Conservation (phyloP, 225 moss, liverwort and hornwort genomes). For the Pseudoscleropodium purum region DNA sequence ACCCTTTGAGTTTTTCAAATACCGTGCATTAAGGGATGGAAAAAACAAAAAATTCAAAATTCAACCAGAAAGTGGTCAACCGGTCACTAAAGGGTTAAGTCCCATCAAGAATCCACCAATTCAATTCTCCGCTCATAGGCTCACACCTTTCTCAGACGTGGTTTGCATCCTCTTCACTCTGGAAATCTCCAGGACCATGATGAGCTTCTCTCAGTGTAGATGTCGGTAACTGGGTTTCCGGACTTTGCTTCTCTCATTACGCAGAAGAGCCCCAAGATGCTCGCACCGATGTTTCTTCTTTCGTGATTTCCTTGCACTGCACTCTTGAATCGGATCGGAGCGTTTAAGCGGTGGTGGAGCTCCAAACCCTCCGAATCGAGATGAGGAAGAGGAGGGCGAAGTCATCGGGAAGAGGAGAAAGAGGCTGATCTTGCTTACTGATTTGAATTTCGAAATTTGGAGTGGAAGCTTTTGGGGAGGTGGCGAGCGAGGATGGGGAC, state of each 20-base stretch:
- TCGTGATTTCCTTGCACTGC: not conserved
- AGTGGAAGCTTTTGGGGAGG: not conserved
- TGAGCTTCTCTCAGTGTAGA: not conserved
- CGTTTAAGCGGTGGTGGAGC: not conserved
- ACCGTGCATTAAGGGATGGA: too few species aligned
- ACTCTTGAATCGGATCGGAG: not conserved
- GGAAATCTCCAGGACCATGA: too few species aligned
- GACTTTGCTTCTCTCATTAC: not conserved
- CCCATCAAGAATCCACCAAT: not conserved
- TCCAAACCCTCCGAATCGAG: not conserved
- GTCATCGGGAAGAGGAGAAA: not conserved
- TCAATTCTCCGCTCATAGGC: not conserved
- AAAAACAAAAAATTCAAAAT: too few species aligned
- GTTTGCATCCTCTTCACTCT: not conserved
- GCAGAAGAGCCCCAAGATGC: not conserved
- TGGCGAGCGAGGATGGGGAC: conserved; percentile 54
- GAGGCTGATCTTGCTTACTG: not conserved
- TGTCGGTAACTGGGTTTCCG: not conserved
- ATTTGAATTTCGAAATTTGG: not conserved
- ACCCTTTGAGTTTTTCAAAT: too few species aligned
- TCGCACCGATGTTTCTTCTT: not conserved
- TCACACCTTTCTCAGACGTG: not conserved
- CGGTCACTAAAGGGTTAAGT: too few species aligned
- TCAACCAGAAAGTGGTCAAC: too few species aligned
- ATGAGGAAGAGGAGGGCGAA: not conserved